Percentiles rank a stretch among this genome's conserved stretches.
These are phyloP conservation scores for Pseudocercospora ulei DNA, from an alignment of 2,329 filamentous ascomycete species.

Conservation along the genomic window DNA sequence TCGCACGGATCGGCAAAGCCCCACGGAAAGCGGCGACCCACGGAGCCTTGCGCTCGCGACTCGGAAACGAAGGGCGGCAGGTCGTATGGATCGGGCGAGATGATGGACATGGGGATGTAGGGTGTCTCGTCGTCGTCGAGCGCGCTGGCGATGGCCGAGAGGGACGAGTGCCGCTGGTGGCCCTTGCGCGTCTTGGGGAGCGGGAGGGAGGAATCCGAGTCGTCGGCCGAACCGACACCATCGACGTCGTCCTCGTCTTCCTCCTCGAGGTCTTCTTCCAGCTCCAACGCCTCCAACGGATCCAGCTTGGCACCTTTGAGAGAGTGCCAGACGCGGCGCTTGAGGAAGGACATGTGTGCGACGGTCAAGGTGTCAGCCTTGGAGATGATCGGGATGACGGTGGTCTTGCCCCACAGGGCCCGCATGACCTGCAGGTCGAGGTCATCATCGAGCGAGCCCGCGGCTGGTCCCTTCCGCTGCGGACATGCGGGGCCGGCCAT, in stretches of 20 bases:
- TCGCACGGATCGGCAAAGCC: conserved; percentile 93
- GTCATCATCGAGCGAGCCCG: conserved; percentile 59
- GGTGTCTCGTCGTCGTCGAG: conserved; percentile 45
- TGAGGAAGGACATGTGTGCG: conserved; percentile 83
- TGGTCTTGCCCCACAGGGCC: conserved; percentile 83
- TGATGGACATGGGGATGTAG: conserved; percentile 78
- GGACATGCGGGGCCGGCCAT: conserved; percentile 19
- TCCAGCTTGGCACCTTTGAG: conserved; percentile 79
- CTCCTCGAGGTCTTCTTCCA: conserved; percentile 60
- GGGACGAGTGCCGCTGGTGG: conserved; percentile 26
- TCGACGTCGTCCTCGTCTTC: conserved; percentile 44
- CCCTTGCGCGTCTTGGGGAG: conserved; percentile 13
- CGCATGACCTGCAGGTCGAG: conserved; percentile 85
- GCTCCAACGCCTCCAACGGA: conserved; percentile 72
- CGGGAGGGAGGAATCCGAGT: conserved; percentile 27
- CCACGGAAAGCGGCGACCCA: conserved; percentile 90
- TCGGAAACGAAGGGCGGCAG: conserved; percentile 46
- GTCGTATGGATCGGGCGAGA: conserved; percentile 88
- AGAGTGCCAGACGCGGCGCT: conserved; percentile 80
- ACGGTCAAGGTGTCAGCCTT: conserved; percentile 97
- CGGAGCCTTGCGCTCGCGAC: conserved; percentile 45
- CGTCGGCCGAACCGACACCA: conserved; percentile 30
- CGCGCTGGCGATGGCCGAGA: conserved; percentile 20
- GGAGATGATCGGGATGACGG: conserved; percentile 86
- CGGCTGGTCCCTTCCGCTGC: conserved; percentile 16